phyloP scores from a whole-genome alignment of 148 eudicot genomes.

The Cornus florida region DNA sequence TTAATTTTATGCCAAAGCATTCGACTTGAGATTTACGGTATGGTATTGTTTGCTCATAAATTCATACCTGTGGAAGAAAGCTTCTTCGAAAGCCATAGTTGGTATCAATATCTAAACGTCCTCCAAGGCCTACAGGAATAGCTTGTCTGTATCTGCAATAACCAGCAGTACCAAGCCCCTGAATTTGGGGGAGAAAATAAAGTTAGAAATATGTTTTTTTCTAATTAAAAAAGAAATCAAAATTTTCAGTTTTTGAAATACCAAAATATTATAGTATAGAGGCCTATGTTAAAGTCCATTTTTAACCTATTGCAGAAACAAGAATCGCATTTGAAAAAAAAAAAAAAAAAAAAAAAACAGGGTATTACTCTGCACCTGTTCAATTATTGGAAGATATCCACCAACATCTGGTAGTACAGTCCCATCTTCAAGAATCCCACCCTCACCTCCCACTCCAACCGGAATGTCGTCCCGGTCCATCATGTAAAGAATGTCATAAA shows the following conservation, averaged over 20 bases:
- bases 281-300: no score
- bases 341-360: background rate
- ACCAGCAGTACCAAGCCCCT: conserved; percentile 78
- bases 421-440: conserved; percentile 71
- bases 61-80: conserved; percentile 79
- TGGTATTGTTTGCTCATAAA: background rate
- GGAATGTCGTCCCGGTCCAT: conserved; percentile 83
- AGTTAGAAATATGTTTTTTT: background rate
- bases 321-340: background rate
- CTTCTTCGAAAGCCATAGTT: conserved; percentile 70
- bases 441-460: conserved; percentile 92
- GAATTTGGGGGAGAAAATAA: background rate
- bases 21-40: background rate
- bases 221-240: background rate
- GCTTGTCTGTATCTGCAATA: conserved; percentile 86
- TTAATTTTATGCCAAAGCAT: no score
- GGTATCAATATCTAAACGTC: conserved; percentile 67
- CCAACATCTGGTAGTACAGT: conserved; percentile 72
- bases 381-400: conserved; percentile 74
- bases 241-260: background rate
- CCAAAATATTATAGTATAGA: no score
- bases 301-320: background rate
- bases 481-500: conserved; percentile 85
- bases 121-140: conserved; percentile 71
- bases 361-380: conserved; percentile 20